A percentile compares a stretch with the other conserved stretches of the same genome.
Evolutionary conservation across 192 early-diverging fungal genomes (phyloP).

Genomic region (Neocallimastix lanati): DNA sequence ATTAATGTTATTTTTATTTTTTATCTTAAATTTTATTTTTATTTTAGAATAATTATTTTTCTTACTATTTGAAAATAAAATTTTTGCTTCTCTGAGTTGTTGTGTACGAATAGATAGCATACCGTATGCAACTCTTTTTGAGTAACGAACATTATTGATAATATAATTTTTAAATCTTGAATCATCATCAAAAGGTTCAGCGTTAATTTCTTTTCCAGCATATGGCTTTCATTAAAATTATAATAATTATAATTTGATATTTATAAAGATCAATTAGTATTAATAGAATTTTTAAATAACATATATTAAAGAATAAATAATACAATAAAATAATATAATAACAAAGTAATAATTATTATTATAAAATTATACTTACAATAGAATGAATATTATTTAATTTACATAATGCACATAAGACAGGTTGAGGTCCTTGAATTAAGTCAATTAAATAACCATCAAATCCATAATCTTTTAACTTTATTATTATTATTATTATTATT

Average conservation of each 20-base stretch:
- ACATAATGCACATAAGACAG: constrained; percentile 47
- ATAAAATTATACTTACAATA: constrained; percentile 7
- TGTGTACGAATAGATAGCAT: not conserved
- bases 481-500: too few species aligned
- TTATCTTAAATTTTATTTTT: too few species aligned
- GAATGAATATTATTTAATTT: constrained; percentile 31
- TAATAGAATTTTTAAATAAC: too few species aligned
- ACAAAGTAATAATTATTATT: too few species aligned
- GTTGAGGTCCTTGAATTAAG: constrained; percentile 47
- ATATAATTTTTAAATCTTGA: not conserved
- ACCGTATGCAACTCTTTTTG: not conserved
- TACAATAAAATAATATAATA: too few species aligned
- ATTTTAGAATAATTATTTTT: too few species aligned
- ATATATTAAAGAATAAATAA: too few species aligned
- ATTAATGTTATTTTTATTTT: too few species aligned
- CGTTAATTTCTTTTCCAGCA: constrained; percentile 12
- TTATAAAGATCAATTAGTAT: too few species aligned
- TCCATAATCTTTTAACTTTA: constrained; percentile 29
- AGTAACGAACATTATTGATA: not conserved
- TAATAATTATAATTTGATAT: too few species aligned
- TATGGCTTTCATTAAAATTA: constrained; percentile 4
- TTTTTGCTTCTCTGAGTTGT: not conserved
- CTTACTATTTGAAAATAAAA: not conserved
- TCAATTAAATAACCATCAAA: constrained; percentile 63
- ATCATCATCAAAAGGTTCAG: constrained; percentile 7